These are phyloP conservation scores for Fusarium sublunatum DNA, from an alignment of 2,329 filamentous ascomycete genomes.

Conservation along the genomic window DNA sequence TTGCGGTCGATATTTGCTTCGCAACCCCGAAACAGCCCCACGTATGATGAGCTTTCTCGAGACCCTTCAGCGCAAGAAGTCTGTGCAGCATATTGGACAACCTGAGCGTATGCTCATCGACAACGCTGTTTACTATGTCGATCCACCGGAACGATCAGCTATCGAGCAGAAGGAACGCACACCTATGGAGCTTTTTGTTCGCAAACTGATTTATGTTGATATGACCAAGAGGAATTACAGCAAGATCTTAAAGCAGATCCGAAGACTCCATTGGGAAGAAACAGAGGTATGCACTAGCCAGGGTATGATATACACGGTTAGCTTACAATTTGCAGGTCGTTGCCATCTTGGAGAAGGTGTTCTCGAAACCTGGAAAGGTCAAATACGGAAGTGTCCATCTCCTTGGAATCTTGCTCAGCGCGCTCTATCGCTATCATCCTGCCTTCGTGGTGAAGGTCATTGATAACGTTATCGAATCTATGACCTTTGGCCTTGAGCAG, in stretches of 20 bases:
- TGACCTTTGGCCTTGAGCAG: slow-evolving; percentile 87
- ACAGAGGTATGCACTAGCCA: slow-evolving; percentile 68
- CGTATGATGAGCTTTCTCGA: slow-evolving; percentile 95
- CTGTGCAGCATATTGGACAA: slow-evolving; percentile 92
- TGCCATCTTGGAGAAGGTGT: slow-evolving; percentile 84
- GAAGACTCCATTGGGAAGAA: slow-evolving; percentile 98
- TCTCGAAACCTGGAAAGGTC: slow-evolving; percentile 95
- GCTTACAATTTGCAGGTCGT: slow-evolving; percentile 65
- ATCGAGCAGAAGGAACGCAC: slow-evolving; percentile 97
- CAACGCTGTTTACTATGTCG: slow-evolving; percentile 97
- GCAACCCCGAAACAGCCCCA: slow-evolving; percentile 91
- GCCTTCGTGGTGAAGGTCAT: slow-evolving; percentile 92
- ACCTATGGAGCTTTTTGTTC: slow-evolving; percentile 90
- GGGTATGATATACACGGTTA: background rate
- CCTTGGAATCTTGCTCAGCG: slow-evolving; percentile 87
- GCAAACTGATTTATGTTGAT: slow-evolving; percentile 92
- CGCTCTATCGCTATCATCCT: slow-evolving; percentile 90
- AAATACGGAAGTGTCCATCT: slow-evolving; percentile 98
- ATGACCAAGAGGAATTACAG: slow-evolving; percentile 94
- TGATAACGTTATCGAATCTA: slow-evolving; percentile 89
- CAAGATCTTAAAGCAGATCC: slow-evolving; percentile 92
- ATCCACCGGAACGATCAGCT: slow-evolving; percentile 90
- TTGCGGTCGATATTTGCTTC: slow-evolving; percentile 91
- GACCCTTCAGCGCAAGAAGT: slow-evolving; percentile 94
- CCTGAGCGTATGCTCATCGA: slow-evolving; percentile 98